These are phyloP conservation scores for Aspergillus baeticus DNA, from an alignment of 495 filamentous ascomycete species.

Conservation along the genomic window DNA sequence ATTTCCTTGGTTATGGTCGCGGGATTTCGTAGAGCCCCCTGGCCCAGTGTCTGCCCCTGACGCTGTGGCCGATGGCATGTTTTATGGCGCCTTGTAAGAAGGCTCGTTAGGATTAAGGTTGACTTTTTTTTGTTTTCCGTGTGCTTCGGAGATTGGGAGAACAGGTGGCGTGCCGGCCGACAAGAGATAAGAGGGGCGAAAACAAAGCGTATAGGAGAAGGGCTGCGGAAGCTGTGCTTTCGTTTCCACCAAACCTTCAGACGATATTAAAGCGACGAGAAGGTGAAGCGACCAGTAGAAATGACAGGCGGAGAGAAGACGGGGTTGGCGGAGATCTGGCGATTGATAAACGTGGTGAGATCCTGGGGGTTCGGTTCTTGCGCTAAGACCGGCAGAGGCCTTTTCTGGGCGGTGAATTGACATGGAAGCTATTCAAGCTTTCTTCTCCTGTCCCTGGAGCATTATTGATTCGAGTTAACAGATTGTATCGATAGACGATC, in stretches of 20 bases:
- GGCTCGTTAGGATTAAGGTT: neutral
- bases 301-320: constrained; percentile 5
- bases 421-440: neutral
- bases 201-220: neutral
- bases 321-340: constrained; percentile 8
- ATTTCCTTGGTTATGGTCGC: constrained; percentile 91
- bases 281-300: constrained; percentile 1
- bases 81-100: constrained; percentile 15
- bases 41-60: constrained; percentile 61
- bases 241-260: neutral
- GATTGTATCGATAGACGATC: too few species aligned
- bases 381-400: constrained; percentile 21
- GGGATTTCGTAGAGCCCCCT: constrained; percentile 62
- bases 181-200: neutral
- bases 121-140: neutral
- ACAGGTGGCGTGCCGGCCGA: neutral
- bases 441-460: too few species aligned
- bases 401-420: constrained; percentile 6
- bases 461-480: too few species aligned
- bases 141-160: neutral
- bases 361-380: constrained; percentile 21
- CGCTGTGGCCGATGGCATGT: constrained; percentile 76
- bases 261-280: neutral
- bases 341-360: constrained; percentile 33
- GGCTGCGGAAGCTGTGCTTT: neutral